phyloP scores from a whole-genome alignment of 129 eudicot genomes.

The Centella asiatica region DNA sequence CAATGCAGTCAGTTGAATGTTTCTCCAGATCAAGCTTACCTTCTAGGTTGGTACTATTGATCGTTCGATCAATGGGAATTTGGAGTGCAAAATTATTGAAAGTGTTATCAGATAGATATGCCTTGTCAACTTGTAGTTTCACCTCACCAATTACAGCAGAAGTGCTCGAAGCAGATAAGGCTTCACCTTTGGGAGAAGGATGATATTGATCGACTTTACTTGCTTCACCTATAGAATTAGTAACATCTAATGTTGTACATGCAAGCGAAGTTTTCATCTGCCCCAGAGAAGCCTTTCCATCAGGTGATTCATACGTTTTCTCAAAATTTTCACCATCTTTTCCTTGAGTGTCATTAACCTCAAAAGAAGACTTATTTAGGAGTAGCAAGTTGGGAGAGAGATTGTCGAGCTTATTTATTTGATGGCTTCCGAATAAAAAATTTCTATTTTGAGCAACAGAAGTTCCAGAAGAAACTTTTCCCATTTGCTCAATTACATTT shows the following conservation, averaged over 20 bases:
- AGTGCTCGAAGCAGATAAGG: slow-evolving; percentile 33
- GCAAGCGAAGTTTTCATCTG: slow-evolving; percentile 9
- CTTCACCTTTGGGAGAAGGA: slow-evolving; percentile 25
- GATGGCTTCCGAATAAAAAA: neutral
- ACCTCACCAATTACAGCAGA: slow-evolving; percentile 21
- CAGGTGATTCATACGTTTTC: slow-evolving; percentile 10
- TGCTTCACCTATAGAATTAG: slow-evolving; percentile 27
- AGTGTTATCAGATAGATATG: slow-evolving; percentile 3
- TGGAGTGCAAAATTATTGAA: slow-evolving; percentile 1
- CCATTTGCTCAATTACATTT: slow-evolving; percentile 1
- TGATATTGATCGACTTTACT: slow-evolving; percentile 16
- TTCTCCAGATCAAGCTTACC: slow-evolving; percentile 25
- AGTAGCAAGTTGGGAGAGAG: neutral
- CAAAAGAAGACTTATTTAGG: neutral
- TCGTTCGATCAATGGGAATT: neutral
- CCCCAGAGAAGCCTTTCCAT: slow-evolving; percentile 7
- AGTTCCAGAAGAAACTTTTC: slow-evolving; percentile 6
- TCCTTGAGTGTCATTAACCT: slow-evolving; percentile 4
- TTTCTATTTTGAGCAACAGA: neutral
- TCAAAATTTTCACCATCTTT: slow-evolving; percentile 10
- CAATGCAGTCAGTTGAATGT: slow-evolving; percentile 20
- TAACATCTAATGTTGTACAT: slow-evolving; percentile 27
- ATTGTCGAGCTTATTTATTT: slow-evolving; percentile 10
- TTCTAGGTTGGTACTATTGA: neutral
- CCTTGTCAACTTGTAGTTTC: slow-evolving; percentile 10